A percentile compares a stretch with the other conserved stretches of the same genome.
These are phyloP conservation scores for Austroboletus eburneus DNA, from an alignment of 768 basidiomycete species.

Conservation along the genomic window DNA sequence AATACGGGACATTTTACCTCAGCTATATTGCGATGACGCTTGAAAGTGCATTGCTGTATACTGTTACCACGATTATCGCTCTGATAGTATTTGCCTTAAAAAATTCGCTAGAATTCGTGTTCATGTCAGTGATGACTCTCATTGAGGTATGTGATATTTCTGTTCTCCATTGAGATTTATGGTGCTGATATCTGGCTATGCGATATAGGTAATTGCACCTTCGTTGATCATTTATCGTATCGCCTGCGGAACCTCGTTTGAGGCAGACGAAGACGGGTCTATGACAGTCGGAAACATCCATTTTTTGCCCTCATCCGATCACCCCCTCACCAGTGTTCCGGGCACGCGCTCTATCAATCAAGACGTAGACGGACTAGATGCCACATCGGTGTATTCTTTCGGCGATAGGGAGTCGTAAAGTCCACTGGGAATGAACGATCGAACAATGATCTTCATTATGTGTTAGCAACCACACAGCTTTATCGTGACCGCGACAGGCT, in stretches of 20 bases:
- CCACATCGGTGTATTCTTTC: too few relatives aligned
- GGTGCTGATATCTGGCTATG: too few relatives aligned
- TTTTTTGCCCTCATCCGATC: too few relatives aligned
- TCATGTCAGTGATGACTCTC: slow-evolving; percentile 16
- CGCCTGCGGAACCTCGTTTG: background rate
- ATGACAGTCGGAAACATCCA: background rate
- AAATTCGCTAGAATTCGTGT: slow-evolving; percentile 20
- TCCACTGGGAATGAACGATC: too few relatives aligned
- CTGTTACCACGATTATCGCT: slow-evolving; percentile 7
- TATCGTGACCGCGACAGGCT: too few relatives aligned
- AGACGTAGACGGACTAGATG: too few relatives aligned
- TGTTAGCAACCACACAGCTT: too few relatives aligned
- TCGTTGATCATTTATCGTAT: background rate
- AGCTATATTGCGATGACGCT: slow-evolving; percentile 24
- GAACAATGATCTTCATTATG: too few relatives aligned
- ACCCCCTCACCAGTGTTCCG: too few relatives aligned
- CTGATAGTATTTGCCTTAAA: slow-evolving; percentile 15
- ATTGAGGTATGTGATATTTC: slow-evolving; percentile 17
- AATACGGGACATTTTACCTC: slow-evolving; percentile 18
- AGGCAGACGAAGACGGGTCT: background rate
- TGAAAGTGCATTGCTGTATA: slow-evolving; percentile 21
- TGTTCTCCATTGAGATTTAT: too few relatives aligned
- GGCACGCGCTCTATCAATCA: too few relatives aligned
- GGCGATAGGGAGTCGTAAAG: too few relatives aligned
- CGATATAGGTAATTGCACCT: background rate